Base-by-base conservation (phyloP, 2,329 filamentous ascomycete genomes). In the Sporothrix pallida region DNA sequence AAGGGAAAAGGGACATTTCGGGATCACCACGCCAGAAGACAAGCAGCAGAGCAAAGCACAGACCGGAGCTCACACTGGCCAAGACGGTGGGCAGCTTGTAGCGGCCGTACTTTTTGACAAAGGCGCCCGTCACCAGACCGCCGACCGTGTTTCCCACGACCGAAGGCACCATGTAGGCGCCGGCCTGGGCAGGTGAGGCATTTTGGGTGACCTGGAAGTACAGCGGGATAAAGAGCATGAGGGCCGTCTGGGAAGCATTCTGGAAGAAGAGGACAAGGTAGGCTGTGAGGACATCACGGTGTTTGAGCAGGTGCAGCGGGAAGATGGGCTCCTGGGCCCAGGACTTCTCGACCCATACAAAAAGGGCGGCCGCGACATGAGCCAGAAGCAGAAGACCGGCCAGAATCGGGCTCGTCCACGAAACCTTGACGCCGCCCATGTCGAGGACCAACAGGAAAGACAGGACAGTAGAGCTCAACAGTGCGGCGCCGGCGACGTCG, bases 151-250 rank as follows among this genome's bases (percentile, higher is more conserved):
- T 93, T 0, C 91, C 91, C 0, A 87, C 80, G 0, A 93, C 90
- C 0, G 91, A 88, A 0, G 91, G 91, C 52, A 93, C 84, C 0
- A 93, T 82, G 77, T 92, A 89, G 0, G 87, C 81, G 0, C 87
- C 86, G 0, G 91, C 89, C 1, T 83, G 81, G 0, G 90, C 89
- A 60, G 87, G 88, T 0, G 87, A 88, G 2, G 85, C 86, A 0
- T 84, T 82, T 5, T 86, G 82, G 0, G 90, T 90, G 0, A 91
- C 86, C 73, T 91, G 89, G 76, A 93, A 93, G 80, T 93, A 93
- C 0, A 93, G 80, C 0, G 91, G 91, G 0, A 93, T 86, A 0
- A 87, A 86, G 71, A 89, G 90, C 87, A 92, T 90, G 78, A 90
- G 83, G 0, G 84, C 86, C 8, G 89, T 80, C 77, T 93, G 91